These are phyloP conservation scores for Boletellus ananiceps DNA, from an alignment of 768 basidiomycete genomes.

Conservation along the genomic window DNA sequence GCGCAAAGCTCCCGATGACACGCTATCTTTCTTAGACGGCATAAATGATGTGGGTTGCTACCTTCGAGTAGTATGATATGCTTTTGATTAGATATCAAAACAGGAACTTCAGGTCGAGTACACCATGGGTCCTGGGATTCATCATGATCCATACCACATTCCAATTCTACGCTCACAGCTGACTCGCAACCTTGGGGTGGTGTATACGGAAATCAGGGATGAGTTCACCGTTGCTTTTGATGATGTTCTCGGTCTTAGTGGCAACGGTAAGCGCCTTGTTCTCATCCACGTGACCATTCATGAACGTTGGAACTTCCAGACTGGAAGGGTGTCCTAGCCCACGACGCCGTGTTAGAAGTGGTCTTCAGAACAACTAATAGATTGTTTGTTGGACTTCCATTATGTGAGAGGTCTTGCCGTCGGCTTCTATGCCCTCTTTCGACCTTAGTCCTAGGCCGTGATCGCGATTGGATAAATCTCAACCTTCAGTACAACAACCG, in stretches of 20 bases:
- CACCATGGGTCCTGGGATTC: constrained; percentile 33
- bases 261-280: constrained; percentile 7
- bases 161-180: constrained; percentile 27
- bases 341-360: constrained; percentile 30
- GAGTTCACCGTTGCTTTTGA: constrained; percentile 40
- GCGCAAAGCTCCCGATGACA: constrained; percentile 35
- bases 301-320: constrained; percentile 21
- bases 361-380: constrained; percentile 42
- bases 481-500: constrained; percentile 28
- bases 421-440: background rate
- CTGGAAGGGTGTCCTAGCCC: constrained; percentile 35
- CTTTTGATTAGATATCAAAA: background rate
- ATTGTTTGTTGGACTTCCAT: constrained; percentile 43
- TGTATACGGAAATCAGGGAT: constrained; percentile 40
- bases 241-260: constrained; percentile 30
- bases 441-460: constrained; percentile 30
- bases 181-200: constrained; percentile 35
- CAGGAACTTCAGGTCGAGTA: constrained; percentile 37
- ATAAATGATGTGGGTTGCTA: constrained; percentile 29
- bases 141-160: constrained; percentile 29
- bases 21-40: constrained; percentile 33
- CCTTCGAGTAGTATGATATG: background rate
- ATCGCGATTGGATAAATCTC: constrained; percentile 32
- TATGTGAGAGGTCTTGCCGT: constrained; percentile 29
- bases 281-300: background rate